Evolutionary conservation across 306 rosid species (phyloP).

Genomic region (Lupinus albus): DNA sequence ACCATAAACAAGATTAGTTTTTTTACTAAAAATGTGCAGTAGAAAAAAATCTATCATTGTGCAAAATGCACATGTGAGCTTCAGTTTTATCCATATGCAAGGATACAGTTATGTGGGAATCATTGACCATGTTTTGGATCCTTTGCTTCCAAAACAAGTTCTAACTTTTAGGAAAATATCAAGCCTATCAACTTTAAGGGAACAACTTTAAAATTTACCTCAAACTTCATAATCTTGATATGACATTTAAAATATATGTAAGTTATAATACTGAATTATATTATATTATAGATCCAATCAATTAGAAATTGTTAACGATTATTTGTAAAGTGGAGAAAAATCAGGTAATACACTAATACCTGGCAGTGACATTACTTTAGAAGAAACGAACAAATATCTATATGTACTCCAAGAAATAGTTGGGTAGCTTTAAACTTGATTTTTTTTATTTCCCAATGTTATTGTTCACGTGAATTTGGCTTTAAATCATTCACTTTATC

Average conservation of each 20-base stretch:
- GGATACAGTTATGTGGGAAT: conserved; percentile 46
- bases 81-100: conserved; percentile 23
- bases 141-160: conserved; percentile 47
- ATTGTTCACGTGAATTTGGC: conserved; percentile 46
- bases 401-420: conserved; percentile 22
- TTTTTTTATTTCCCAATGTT: background rate
- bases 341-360: conserved; percentile 7
- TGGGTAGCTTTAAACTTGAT: background rate
- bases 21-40: no score
- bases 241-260: no score
- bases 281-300: background rate
- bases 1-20: no score
- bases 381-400: conserved; percentile 29
- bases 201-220: no score
- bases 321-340: background rate
- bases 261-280: conserved; percentile 17
- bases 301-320: background rate
- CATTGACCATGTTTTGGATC: conserved; percentile 42
- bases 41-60: no score
- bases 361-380: conserved; percentile 22
- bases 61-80: conserved; percentile 34
- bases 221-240: no score
- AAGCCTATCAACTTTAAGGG: background rate
- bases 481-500: conserved; percentile 34
- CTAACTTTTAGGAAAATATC: background rate